Base-by-base conservation (phyloP, 2,329 filamentous ascomycete genomes). In the Xylariaceae sp. region DNA sequence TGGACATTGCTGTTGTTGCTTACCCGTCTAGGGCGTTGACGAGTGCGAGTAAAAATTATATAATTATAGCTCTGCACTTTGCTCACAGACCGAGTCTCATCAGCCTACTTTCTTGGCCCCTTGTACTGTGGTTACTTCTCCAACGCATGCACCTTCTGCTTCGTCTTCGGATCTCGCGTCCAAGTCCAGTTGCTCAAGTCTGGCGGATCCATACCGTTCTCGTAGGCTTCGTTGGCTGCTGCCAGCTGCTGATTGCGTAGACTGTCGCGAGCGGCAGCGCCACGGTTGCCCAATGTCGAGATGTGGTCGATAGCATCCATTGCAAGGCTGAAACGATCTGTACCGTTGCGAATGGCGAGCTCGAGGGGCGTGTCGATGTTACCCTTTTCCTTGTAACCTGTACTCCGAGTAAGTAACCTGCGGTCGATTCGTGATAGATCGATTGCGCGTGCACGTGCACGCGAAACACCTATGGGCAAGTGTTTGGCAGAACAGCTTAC, bases 301-400 rank as follows among this genome's bases (percentile, higher is more conserved):
- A 89, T 78, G 54, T 80, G 77, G 60, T 90, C 86, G 51, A 91
- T 86, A 12, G 87, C 87, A 60, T 86, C 82, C 53, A 91, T 89
- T 10, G 87, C 87, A 35, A 91, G 70, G 58, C 83, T 87, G 71
- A 86, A 91, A 27, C 87, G 78, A 69, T 91, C 87, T 0, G 86
- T 87, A 61, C 85, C 77, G 69, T 91, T 91, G 52, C 86, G 77
- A 63, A 90, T 88, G 27, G 87, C 87, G 55, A 91, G 72, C 69
- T 90, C 87, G 17, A 90, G 80, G 1, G 87, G 87, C 0, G 87
- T 90, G 65, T 91, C 86, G 58, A 90, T 90, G 66, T 90, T 91
- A 42, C 87, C 87, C 77, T 91, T 90, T 73, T 91, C 87, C 62
- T 80, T 83, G 74, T 90, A 91, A 1, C 87, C 56, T 57, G 7